Conservation (phyloP, 2,329 filamentous ascomycete species). For the Trichoderma citrinoviride region DNA sequence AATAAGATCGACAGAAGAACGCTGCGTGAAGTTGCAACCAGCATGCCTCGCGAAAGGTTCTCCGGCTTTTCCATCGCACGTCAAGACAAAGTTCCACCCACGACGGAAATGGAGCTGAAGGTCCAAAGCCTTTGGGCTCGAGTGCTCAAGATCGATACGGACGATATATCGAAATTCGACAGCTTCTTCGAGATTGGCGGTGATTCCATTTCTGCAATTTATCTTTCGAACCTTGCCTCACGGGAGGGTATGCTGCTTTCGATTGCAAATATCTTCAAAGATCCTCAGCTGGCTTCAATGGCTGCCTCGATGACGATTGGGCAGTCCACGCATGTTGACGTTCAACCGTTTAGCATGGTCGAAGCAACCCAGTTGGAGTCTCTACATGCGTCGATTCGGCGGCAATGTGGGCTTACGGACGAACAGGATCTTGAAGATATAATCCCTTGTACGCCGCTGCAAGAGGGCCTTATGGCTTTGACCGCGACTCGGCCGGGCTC, state of each 20-base stretch:
- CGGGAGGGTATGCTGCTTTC: background rate
- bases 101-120: conserved; percentile 3
- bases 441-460: conserved; percentile 40
- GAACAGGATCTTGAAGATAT: conserved; percentile 27
- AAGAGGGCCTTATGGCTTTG: conserved; percentile 38
- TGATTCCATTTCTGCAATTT: conserved; percentile 37
- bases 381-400: background rate
- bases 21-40: background rate
- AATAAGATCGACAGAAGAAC: conserved; percentile 19
- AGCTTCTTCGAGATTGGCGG: conserved; percentile 44
- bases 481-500: conserved; percentile 26
- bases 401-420: background rate
- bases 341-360: background rate
- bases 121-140: conserved; percentile 13
- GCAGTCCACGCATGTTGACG: background rate
- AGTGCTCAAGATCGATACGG: background rate
- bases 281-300: conserved; percentile 7
- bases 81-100: background rate
- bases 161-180: conserved; percentile 22
- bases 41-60: background rate
- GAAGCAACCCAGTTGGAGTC: background rate
- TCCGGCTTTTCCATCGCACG: background rate
- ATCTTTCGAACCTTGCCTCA: background rate
- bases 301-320: background rate
- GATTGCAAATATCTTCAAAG: background rate